Base-by-base conservation (phyloP, 2,329 filamentous ascomycete species). In the Iodosphaeria phyllophila region DNA sequence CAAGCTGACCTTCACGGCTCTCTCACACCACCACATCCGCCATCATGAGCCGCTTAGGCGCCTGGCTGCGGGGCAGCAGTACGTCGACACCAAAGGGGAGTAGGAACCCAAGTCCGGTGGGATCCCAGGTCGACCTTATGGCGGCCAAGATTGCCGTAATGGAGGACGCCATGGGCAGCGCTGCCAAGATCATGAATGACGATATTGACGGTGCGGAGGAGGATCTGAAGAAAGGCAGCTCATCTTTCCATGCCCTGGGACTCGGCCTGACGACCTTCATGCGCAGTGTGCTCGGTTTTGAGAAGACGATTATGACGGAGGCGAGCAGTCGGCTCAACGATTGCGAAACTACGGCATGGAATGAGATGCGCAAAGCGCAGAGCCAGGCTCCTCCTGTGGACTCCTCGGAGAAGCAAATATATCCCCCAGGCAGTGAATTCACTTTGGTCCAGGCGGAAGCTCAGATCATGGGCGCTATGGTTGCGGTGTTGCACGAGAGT, bases 401-500 rank as follows among this genome's bases (percentile, higher is more conserved):
- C 12, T 16, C 25, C 7, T 13, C 29, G 5, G 66, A 29, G 15
- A 53, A 51, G 28, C 46, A 47, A 22, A 53, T 92, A 13, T 93
- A 92, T 39, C 71, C 77, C 0, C 63, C 78, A 0, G 89, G 89
- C 2, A 78, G 76, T 5, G 86, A 98, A 51, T 95, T 78, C 44
- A 70, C 79, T 3, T 58, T 95, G 4, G 78, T 82, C 31, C 68
- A 82, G 30, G 79, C 83, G 4, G 73, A 93, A 52, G 68, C 80
- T 2, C 80, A 92, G 48, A 60, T 93, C 33, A 92, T 93, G 75
- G 66, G 69, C 28, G 84, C 84, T 1, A 74, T 98, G 2, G 72
- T 93, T 1, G 80, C 72, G 1, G 79, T 95, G 10, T 54, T 95
- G 38, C 91, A 91, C 35, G 89, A 95, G 54, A 92, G 79, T 43